These are phyloP conservation scores for Fusarium decemcellulare DNA, from an alignment of 2,329 filamentous ascomycete species.

Conservation along the genomic window DNA sequence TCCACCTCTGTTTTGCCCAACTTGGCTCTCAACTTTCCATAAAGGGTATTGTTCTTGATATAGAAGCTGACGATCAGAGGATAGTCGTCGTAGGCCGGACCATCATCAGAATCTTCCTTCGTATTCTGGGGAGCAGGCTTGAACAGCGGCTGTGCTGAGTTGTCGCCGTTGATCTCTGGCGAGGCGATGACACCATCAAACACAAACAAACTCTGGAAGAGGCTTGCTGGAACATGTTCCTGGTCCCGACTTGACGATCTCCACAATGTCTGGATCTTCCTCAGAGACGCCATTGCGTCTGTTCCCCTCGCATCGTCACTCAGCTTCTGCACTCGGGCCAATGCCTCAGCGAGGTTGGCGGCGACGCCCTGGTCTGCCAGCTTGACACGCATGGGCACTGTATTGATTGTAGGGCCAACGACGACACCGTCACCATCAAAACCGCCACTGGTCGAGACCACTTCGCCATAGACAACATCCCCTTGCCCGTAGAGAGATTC, in stretches of 20 bases:
- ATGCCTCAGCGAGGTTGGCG: background rate
- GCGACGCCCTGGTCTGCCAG: background rate
- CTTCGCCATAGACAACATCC: slow-evolving; percentile 21
- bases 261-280: slow-evolving; percentile 22
- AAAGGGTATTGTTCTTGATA: slow-evolving; percentile 11
- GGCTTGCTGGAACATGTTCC: background rate
- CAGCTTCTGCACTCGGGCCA: background rate
- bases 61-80: slow-evolving; percentile 28
- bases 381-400: slow-evolving; percentile 6
- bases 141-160: background rate
- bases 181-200: slow-evolving; percentile 19
- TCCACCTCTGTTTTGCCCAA: background rate
- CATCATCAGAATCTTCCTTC: background rate
- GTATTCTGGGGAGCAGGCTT: background rate
- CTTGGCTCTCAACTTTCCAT: slow-evolving; percentile 25
- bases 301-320: slow-evolving; percentile 8
- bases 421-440: background rate
- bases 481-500: slow-evolving; percentile 14
- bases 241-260: background rate
- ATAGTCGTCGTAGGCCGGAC: slow-evolving; percentile 25
- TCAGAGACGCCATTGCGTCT: slow-evolving; percentile 25
- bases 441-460: background rate
- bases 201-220: slow-evolving; percentile 32
- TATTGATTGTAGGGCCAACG: slow-evolving; percentile 25
- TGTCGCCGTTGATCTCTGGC: background rate